These are phyloP conservation scores for Corymbia citriodora DNA, from an alignment of 441 rosid species.

Conservation along the genomic window DNA sequence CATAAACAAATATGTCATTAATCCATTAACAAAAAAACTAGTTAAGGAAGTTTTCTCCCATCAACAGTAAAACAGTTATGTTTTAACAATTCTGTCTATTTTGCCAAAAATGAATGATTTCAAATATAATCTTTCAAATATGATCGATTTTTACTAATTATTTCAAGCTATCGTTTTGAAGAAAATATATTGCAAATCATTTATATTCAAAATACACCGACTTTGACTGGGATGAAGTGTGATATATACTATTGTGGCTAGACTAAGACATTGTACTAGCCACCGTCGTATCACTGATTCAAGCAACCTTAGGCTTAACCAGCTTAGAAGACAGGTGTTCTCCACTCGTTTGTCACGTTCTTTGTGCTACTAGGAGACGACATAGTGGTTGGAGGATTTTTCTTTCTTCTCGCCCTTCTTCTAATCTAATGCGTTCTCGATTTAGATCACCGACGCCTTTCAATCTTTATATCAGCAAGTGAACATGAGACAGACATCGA, in stretches of 20 bases:
- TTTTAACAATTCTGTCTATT: fast-evolving
- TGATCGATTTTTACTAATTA: neutral
- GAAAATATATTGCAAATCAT: neutral
- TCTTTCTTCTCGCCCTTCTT: neutral
- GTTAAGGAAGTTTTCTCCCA: neutral
- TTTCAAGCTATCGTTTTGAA: fast-evolving
- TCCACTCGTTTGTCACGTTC: neutral
- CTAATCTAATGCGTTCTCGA: neutral
- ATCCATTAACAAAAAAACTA: neutral
- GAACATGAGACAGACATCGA: neutral
- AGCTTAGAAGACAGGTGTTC: neutral
- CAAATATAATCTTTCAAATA: neutral
- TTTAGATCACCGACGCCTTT: neutral
- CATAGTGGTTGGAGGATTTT: neutral
- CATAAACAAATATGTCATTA: neutral
- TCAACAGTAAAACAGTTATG: no score
- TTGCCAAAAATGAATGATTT: fast-evolving
- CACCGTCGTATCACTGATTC: neutral
- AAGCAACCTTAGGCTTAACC: neutral
- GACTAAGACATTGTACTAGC: neutral
- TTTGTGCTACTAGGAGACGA: neutral
- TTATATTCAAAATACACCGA: neutral
- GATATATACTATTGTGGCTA: neutral
- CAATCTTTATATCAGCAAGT: neutral
- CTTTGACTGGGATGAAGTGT: neutral